Evolutionary conservation across 108 stramenopile genomes (phyloP).

Genomic region (Phaeodactylum tricornutum): DNA sequence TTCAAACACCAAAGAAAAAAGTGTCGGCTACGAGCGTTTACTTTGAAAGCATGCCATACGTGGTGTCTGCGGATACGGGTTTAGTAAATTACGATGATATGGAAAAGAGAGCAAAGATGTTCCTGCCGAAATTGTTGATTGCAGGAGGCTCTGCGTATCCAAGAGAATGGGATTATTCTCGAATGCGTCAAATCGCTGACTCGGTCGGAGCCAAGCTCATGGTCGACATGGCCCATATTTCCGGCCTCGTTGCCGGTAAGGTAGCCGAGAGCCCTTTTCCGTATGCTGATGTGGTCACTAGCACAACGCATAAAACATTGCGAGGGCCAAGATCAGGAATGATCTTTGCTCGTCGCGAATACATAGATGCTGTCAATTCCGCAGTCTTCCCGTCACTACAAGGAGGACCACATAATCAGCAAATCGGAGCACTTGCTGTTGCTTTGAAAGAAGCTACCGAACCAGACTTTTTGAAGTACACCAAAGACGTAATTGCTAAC

Average conservation of each 20-base stretch:
- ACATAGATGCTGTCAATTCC: conserved; percentile 87
- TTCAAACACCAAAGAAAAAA: conserved; percentile 93
- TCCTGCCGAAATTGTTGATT: conserved; percentile 96
- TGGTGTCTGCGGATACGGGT: conserved; percentile 90
- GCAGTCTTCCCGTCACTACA: conserved; percentile 99
- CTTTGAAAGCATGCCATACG: conserved; percentile 98
- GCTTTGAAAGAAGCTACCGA: conserved; percentile 92
- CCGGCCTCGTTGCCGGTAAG: conserved; percentile 92
- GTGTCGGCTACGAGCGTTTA: conserved; percentile 98
- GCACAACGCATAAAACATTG: conserved; percentile 99
- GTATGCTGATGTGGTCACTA: conserved; percentile 98
- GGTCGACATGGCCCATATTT: conserved; percentile 99
- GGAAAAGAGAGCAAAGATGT: conserved; percentile 87
- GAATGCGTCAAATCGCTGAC: conserved; percentile 95
- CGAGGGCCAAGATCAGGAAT: conserved; percentile 98
- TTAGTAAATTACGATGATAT: conserved; percentile 96
- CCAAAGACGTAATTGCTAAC: conserved; percentile 78
- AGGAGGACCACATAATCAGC: conserved; percentile 99
- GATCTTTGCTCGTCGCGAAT: conserved; percentile 91
- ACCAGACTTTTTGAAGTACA: conserved; percentile 86
- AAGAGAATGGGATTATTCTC: conserved; percentile 97
- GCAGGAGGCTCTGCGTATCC: conserved; percentile 99
- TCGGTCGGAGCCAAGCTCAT: conserved; percentile 92
- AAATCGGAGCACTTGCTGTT: conserved; percentile 95
- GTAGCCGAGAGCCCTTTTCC: conserved; percentile 90